A percentile compares a stretch with the other conserved stretches of the same genome.
These are phyloP conservation scores for Aureobasidium sp. DNA, from an alignment of 2,329 filamentous ascomycete genomes.

Conservation along the genomic window DNA sequence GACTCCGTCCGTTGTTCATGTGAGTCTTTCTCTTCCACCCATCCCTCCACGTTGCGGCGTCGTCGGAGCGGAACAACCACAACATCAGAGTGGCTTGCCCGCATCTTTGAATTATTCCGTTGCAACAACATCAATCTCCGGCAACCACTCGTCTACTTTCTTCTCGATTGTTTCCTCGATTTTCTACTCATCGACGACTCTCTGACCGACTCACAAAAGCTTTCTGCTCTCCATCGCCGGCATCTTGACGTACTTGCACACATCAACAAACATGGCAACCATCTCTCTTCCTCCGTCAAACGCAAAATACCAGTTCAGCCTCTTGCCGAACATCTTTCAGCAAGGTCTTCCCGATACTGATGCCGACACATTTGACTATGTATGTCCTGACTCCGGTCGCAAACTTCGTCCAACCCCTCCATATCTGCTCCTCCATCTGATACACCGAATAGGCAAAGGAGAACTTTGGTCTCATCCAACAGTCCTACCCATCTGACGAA, in stretches of 20 bases:
- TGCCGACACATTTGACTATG: slow-evolving; percentile 53
- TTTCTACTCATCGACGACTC: not conserved
- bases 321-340: slow-evolving; percentile 48
- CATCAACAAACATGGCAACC: slow-evolving; percentile 5
- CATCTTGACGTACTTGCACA: not conserved
- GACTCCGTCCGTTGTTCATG: not conserved
- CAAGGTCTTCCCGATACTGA: slow-evolving; percentile 53
- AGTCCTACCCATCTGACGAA: slow-evolving; percentile 38
- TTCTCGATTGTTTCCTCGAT: not conserved
- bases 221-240: not conserved
- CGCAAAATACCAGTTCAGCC: slow-evolving; percentile 17
- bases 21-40: not conserved
- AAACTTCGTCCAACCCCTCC: too few relatives aligned
- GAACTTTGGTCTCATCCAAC: slow-evolving; percentile 59
- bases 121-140: not conserved
- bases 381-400: slow-evolving; percentile 32
- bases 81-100: not conserved
- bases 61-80: slow-evolving; percentile 1
- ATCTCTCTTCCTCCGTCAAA: slow-evolving; percentile 15
- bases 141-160: not conserved
- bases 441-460: slow-evolving; percentile 23
- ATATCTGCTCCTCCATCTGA: not conserved
- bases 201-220: not conserved
- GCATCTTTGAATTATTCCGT: not conserved
- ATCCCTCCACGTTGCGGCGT: not conserved